Evolutionary conservation across 257 asterid species (phyloP), one percentile per base, ranked within the genome.

Genomic region (Solanum habrochaites): DNA sequence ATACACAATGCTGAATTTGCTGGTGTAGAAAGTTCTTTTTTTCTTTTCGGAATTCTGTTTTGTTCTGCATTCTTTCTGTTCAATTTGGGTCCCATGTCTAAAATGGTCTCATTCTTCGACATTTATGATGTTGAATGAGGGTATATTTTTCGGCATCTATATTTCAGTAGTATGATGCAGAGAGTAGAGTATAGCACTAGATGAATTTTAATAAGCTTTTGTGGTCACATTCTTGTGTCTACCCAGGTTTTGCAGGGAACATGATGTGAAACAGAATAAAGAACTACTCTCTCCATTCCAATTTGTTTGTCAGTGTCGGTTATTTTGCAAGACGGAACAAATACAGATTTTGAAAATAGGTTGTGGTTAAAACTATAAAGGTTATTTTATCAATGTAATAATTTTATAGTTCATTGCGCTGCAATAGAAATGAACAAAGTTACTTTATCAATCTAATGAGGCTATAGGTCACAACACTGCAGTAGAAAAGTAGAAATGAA

Each of bases 181-280:
- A 37, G 75, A 73, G 89, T 27, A 25, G 86, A 45, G 83, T 16
- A 45, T 52, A 88, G 75, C 78, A 87, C 77, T 88, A 88, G 45
- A 47, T 85, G 90, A 75, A 86, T 87, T 85, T 89, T 85, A 86
- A 86, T 88, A 83, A 87, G 87, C 81, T 89, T 93, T 90, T 91
- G 96, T 92, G 95, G 91, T 93, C 91, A 83, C 70, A 85, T 23
- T 67, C 47, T 88, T 91, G 92, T 93, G 93, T 86, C 89, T 88
- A 80, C 95, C 90, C 89, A 89, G 92, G 92, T 87, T 91, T 86
- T 90, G 89, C 85, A 67, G 85, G 69, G 81, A 67, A 89, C 40
- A 86, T 77, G 84, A 71, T 81, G 86, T 71, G 90, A 82, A 91
- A 86, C 69, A 85, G 37, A 58, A 86, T 89, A 90, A 85, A 85